Conservation (phyloP, 768 basidiomycete species). For the Udeniomyces megalosporus region DNA sequence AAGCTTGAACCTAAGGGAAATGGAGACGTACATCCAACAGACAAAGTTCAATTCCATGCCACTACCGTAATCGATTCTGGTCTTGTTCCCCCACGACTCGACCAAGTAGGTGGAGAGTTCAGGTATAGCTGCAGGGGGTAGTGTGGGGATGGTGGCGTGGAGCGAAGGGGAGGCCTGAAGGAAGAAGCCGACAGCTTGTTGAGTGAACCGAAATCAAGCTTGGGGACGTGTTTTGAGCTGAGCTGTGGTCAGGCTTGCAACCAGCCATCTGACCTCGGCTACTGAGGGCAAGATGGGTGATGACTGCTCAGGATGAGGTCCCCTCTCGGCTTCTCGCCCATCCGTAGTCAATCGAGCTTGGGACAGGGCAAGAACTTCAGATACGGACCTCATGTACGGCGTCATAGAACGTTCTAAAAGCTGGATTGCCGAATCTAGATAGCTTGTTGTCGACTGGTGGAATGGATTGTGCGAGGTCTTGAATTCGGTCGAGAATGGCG, state of each 20-base stretch:
- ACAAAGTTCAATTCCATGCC: slow-evolving; percentile 98
- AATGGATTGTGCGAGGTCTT: slow-evolving; percentile 46
- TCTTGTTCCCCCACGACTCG: slow-evolving; percentile 79
- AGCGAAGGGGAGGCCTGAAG: slow-evolving; percentile 42
- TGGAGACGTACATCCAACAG: slow-evolving; percentile 69
- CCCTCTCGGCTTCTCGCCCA: no score
- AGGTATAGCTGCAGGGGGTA: slow-evolving; percentile 42
- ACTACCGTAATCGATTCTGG: slow-evolving; percentile 95
- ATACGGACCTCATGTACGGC: slow-evolving; percentile 45
- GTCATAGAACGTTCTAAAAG: slow-evolving; percentile 84
- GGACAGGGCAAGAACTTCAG: no score
- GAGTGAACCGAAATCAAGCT: neutral
- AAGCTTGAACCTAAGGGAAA: neutral
- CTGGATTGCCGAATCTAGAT: slow-evolving; percentile 93
- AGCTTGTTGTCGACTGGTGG: slow-evolving; percentile 73
- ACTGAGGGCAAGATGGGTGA: neutral
- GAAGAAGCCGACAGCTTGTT: neutral
- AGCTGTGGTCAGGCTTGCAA: no score
- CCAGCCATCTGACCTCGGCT: no score
- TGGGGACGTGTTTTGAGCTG: no score
- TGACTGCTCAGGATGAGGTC: neutral
- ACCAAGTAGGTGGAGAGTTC: slow-evolving; percentile 69
- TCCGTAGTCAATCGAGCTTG: no score
- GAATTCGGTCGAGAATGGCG: slow-evolving; percentile 47
- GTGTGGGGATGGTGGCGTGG: slow-evolving; percentile 42